These are phyloP conservation scores for Aspergillus bertholletiae DNA, from an alignment of 495 filamentous ascomycete genomes.

Conservation along the genomic window DNA sequence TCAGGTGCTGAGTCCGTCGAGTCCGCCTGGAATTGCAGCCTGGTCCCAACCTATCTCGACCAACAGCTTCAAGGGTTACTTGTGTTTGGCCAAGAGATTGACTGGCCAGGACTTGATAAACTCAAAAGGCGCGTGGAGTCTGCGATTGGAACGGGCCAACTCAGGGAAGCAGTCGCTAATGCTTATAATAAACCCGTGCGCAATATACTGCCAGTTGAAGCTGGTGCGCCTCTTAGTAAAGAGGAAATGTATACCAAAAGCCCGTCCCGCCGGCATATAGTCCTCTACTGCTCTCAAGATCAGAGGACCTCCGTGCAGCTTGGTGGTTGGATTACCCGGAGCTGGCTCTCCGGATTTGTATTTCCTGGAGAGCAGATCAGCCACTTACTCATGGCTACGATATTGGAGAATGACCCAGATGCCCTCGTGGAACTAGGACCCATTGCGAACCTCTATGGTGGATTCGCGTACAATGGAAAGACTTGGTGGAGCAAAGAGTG, in stretches of 20 bases:
- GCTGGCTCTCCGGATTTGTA: slow-evolving; percentile 74
- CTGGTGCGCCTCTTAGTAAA: slow-evolving; percentile 5
- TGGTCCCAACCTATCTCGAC: slow-evolving; percentile 35
- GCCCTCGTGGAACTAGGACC: slow-evolving; percentile 64
- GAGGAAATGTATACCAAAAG: slow-evolving; percentile 31
- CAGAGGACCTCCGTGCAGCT: slow-evolving; percentile 11
- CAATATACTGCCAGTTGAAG: background rate
- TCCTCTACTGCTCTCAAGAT: slow-evolving; percentile 18
- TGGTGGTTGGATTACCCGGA: slow-evolving; percentile 77
- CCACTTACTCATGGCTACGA: slow-evolving; percentile 73
- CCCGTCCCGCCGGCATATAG: slow-evolving; percentile 24
- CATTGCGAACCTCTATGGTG: slow-evolving; percentile 71
- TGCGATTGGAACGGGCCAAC: slow-evolving; percentile 11
- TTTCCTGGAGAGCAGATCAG: slow-evolving; percentile 70
- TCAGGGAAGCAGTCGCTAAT: slow-evolving; percentile 7
- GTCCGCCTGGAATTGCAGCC: slow-evolving; percentile 35
- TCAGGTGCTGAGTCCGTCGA: slow-evolving; percentile 8
- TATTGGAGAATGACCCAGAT: slow-evolving; percentile 70
- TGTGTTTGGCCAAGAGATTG: slow-evolving; percentile 47
- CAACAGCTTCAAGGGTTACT: slow-evolving; percentile 48
- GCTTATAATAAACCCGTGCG: slow-evolving; percentile 6
- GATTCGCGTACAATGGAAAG: slow-evolving; percentile 64
- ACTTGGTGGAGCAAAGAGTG: slow-evolving; percentile 84
- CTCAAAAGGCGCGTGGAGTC: slow-evolving; percentile 24
- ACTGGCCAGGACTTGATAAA: slow-evolving; percentile 44